Conservation (phyloP, 2,329 filamentous ascomycete species). For the Penicillium sumatraense region DNA sequence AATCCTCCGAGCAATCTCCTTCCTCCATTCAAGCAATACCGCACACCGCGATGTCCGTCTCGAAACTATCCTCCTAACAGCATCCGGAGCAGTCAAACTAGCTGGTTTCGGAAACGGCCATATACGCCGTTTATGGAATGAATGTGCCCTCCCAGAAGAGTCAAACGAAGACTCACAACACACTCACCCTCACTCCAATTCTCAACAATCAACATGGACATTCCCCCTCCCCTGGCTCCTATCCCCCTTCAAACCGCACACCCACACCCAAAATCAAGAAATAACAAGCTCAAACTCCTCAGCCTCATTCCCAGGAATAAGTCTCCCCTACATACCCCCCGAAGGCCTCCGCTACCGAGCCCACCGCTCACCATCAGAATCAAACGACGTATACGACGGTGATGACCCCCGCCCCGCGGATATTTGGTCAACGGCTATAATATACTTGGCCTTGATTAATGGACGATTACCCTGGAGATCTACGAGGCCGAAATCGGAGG, state of each 20-base stretch:
- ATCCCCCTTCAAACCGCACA: neutral
- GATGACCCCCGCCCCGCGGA: slow-evolving; percentile 25
- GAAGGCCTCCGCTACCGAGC: slow-evolving; percentile 16
- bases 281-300: slow-evolving; percentile 1
- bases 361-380: neutral
- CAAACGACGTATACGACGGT: neutral
- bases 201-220: slow-evolving; percentile 13
- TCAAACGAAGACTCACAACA: neutral
- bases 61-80: slow-evolving; percentile 87
- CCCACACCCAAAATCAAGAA: neutral
- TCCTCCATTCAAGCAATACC: slow-evolving; percentile 82
- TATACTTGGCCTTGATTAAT: slow-evolving; percentile 33
- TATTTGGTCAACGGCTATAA: slow-evolving; percentile 35
- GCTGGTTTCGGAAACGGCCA: slow-evolving; percentile 83
- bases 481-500: slow-evolving; percentile 27
- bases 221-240: slow-evolving; percentile 16
- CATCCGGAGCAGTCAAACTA: slow-evolving; percentile 81
- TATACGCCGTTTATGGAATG: slow-evolving; percentile 68
- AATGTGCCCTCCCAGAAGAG: slow-evolving; percentile 14
- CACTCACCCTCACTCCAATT: neutral
- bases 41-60: slow-evolving; percentile 95
- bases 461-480: slow-evolving; percentile 32
- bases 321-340: slow-evolving; percentile 21
- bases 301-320: slow-evolving; percentile 19
- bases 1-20: slow-evolving; percentile 33